Conservation (phyloP, 176 grass and related monocot genomes). For the Bonia amplexicaulis region DNA sequence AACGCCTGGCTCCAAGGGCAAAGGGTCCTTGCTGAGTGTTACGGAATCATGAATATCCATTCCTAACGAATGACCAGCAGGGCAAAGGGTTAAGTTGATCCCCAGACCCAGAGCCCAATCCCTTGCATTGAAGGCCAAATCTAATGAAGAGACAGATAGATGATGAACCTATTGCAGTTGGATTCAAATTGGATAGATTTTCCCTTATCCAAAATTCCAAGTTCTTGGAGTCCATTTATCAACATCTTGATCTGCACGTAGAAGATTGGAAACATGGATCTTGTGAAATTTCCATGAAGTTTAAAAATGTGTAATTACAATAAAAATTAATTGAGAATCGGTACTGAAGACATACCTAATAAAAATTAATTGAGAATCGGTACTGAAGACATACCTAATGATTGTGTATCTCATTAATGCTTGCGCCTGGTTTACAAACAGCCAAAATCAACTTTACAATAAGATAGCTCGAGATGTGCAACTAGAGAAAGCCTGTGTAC, state of each 20-base stretch:
- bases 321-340: background rate
- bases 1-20: slow-evolving; percentile 70
- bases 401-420: slow-evolving; percentile 68
- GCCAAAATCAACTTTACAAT: slow-evolving; percentile 39
- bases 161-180: slow-evolving; percentile 76
- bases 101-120: slow-evolving; percentile 4
- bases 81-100: slow-evolving; percentile 12
- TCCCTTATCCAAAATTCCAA: slow-evolving; percentile 64
- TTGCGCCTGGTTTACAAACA: slow-evolving; percentile 76
- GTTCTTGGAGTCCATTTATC: slow-evolving; percentile 76
- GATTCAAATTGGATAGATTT: slow-evolving; percentile 64
- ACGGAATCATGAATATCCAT: slow-evolving; percentile 90
- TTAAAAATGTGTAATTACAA: background rate
- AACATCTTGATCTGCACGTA: slow-evolving; percentile 61
- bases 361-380: background rate
- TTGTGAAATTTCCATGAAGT: background rate
- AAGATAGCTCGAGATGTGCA: slow-evolving; percentile 12
- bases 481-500: slow-evolving; percentile 32
- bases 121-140: slow-evolving; percentile 28
- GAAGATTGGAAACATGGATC: background rate
- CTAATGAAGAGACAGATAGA: background rate
- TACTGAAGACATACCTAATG: slow-evolving; percentile 54
- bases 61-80: slow-evolving; percentile 71
- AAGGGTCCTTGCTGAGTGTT: slow-evolving; percentile 40
- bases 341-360: slow-evolving; percentile 52